These are phyloP conservation scores for Trichoderma citrinoviride DNA, from an alignment of 2,329 filamentous ascomycete genomes.

Conservation along the genomic window DNA sequence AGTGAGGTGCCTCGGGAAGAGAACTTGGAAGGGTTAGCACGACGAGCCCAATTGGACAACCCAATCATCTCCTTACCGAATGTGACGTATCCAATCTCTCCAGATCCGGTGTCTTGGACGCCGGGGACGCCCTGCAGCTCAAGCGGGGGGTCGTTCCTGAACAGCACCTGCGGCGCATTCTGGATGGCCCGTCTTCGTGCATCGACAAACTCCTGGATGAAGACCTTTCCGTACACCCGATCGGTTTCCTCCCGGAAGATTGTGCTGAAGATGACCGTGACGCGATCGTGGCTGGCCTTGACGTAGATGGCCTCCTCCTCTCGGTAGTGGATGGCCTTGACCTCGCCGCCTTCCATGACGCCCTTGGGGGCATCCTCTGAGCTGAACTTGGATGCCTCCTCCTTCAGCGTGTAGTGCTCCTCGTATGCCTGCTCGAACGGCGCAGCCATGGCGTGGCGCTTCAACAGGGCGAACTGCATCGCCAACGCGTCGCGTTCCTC, in stretches of 20 bases:
- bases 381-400: slow-evolving; percentile 88
- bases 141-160: slow-evolving; percentile 89
- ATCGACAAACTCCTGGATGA: slow-evolving; percentile 98
- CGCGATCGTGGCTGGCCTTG: slow-evolving; percentile 94
- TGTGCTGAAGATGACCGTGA: slow-evolving; percentile 98
- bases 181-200: slow-evolving; percentile 92
- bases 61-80: slow-evolving; percentile 64
- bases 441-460: slow-evolving; percentile 98
- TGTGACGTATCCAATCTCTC: slow-evolving; percentile 94
- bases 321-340: slow-evolving; percentile 96
- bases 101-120: slow-evolving; percentile 70
- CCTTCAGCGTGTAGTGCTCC: slow-evolving; percentile 80
- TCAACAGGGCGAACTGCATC: slow-evolving; percentile 82
- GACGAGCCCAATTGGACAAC: neutral
- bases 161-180: slow-evolving; percentile 96
- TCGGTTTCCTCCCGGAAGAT: slow-evolving; percentile 98
- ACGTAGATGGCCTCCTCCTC: slow-evolving; percentile 99
- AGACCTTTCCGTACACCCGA: slow-evolving; percentile 95
- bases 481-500: slow-evolving; percentile 86
- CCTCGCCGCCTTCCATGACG: slow-evolving; percentile 80
- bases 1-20: slow-evolving; percentile 93
- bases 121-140: slow-evolving; percentile 86
- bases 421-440: slow-evolving; percentile 97
- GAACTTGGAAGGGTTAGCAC: slow-evolving; percentile 54
- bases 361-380: slow-evolving; percentile 93